Conservation (phyloP, 2,329 filamentous ascomycete genomes). For the Apiospora hydei region DNA sequence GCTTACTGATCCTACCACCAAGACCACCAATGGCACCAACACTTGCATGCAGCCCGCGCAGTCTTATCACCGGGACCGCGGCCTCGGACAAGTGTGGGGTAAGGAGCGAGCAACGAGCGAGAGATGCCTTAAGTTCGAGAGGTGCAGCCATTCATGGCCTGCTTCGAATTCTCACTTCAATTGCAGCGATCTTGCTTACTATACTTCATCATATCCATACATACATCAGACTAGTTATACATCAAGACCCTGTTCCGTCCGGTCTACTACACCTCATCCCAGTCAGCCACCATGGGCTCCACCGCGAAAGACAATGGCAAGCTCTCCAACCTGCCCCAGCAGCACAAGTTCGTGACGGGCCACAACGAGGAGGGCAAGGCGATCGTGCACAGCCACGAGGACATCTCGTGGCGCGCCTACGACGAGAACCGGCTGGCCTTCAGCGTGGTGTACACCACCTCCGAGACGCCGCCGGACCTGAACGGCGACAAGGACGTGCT, state of each 20-base stretch:
- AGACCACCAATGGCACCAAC: neutral
- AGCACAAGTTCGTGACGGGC: slow-evolving; percentile 39
- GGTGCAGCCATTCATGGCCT: neutral
- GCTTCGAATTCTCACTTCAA: neutral
- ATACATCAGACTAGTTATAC: neutral
- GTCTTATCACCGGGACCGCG: neutral
- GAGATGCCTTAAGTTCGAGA: neutral
- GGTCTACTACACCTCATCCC: neutral
- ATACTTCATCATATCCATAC: neutral
- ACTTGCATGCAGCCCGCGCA: neutral
- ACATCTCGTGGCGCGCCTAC: slow-evolving; percentile 41
- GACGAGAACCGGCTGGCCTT: slow-evolving; percentile 46
- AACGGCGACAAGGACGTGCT: slow-evolving; percentile 49
- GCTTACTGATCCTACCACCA: slow-evolving; percentile 11
- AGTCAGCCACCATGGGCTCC: neutral
- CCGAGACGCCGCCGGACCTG: slow-evolving; percentile 47
- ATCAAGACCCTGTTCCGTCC: neutral
- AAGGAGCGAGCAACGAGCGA: neutral
- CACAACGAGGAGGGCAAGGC: slow-evolving; percentile 43
- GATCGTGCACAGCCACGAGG: slow-evolving; percentile 41
- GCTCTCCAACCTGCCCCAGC: slow-evolving; percentile 30
- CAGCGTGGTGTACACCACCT: slow-evolving; percentile 52
- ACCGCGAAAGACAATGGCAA: slow-evolving; percentile 1
- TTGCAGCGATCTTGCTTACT: neutral
- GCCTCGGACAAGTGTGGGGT: slow-evolving; percentile 10